These are phyloP conservation scores for Yarrowia keelungensis DNA, from an alignment of 805 yeast genomes.

Conservation along the genomic window DNA sequence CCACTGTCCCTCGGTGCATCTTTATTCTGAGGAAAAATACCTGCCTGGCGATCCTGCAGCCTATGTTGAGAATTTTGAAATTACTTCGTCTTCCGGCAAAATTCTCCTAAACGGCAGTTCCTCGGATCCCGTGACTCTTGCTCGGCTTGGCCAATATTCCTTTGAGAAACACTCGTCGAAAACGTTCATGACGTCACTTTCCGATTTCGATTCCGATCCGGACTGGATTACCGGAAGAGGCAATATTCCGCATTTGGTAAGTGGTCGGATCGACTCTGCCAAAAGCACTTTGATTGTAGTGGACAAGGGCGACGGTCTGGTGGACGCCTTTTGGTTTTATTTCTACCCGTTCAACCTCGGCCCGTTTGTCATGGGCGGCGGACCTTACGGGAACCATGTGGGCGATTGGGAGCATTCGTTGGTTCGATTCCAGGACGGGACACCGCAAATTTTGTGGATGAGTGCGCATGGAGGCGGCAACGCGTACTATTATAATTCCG, in stretches of 20 bases:
- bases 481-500: slow-evolving; percentile 77
- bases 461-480: slow-evolving; percentile 98
- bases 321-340: slow-evolving; percentile 95
- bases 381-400: slow-evolving; percentile 96
- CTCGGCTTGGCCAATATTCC: slow-evolving; percentile 42
- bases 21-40: slow-evolving; percentile 88
- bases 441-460: slow-evolving; percentile 91
- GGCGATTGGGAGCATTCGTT: slow-evolving; percentile 99
- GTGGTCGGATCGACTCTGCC: slow-evolving; percentile 75
- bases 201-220: slow-evolving; percentile 75
- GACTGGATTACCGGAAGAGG: slow-evolving; percentile 81
- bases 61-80: slow-evolving; percentile 70
- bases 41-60: slow-evolving; percentile 81
- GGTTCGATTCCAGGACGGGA: slow-evolving; percentile 80
- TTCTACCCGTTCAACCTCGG: slow-evolving; percentile 94
- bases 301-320: slow-evolving; percentile 93
- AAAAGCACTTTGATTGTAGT: slow-evolving; percentile 84
- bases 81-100: slow-evolving; percentile 49
- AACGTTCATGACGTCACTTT: slow-evolving; percentile 67
- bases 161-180: slow-evolving; percentile 45
- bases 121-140: slow-evolving; percentile 42
- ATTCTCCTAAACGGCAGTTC: slow-evolving; percentile 46
- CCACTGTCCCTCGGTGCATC: slow-evolving; percentile 74
- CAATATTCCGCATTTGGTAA: slow-evolving; percentile 71
- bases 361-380: slow-evolving; percentile 96